phyloP scores from a whole-genome alignment of 441 rosid genomes.

The Gossypium armourianum region DNA sequence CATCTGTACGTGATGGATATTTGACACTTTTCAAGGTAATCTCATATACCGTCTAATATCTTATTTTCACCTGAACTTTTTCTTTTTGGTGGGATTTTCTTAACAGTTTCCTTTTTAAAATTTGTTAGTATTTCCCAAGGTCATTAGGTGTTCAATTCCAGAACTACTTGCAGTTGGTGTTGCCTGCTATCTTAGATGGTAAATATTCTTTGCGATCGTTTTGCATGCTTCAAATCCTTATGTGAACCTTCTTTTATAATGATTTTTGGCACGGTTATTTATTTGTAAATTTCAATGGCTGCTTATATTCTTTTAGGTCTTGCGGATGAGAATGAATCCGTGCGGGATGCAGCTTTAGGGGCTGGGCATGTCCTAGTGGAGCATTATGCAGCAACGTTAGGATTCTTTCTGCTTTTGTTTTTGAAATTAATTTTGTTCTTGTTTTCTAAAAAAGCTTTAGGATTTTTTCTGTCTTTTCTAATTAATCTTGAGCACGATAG shows the following conservation, averaged over 20 bases:
- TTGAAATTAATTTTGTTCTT: background rate
- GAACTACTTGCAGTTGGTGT: constrained; percentile 73
- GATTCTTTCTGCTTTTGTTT: constrained; percentile 18
- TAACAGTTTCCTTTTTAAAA: constrained; percentile 15
- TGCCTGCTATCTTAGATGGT: constrained; percentile 96
- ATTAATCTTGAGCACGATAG: background rate
- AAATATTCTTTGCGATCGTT: constrained; percentile 16
- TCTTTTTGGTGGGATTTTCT: background rate
- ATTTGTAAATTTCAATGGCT: background rate
- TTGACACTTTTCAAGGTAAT: constrained; percentile 87
- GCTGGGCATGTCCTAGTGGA: constrained; percentile 98
- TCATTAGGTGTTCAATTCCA: constrained; percentile 88
- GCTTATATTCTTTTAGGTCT: constrained; percentile 50
- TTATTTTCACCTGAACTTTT: background rate
- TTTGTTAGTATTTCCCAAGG: constrained; percentile 72
- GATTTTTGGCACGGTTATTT: constrained; percentile 16
- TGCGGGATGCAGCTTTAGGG: constrained; percentile 96
- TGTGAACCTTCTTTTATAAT: background rate
- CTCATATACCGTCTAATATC: background rate
- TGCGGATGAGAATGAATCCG: constrained; percentile 99
- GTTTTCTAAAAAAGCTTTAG: background rate
- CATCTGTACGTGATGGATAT: constrained; percentile 90
- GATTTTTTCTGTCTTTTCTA: background rate
- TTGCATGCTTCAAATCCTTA: background rate
- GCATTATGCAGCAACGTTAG: constrained; percentile 95